Conservation (phyloP, 2,329 filamentous ascomycete species). For the Calonectria henricotiae region DNA sequence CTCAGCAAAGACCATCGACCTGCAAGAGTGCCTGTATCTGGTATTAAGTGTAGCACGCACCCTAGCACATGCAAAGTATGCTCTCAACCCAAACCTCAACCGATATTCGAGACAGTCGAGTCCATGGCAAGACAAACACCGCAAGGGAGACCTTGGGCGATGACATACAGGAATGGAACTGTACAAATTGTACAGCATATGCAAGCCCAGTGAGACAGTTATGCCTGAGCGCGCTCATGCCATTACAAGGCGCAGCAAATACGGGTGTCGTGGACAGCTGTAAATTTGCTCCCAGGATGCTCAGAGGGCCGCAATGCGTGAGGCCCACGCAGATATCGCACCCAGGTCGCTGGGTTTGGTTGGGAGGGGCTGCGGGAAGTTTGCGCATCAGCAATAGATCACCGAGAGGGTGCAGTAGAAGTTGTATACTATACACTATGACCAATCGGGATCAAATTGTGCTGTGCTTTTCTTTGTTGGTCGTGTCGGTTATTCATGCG, state of each 20-base stretch:
- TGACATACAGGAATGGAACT: slow-evolving; percentile 9
- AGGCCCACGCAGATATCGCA: slow-evolving; percentile 43
- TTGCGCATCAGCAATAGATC: slow-evolving; percentile 22
- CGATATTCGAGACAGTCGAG: slow-evolving; percentile 31
- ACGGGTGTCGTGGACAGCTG: slow-evolving; percentile 16
- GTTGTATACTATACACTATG: background rate
- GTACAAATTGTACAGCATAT: slow-evolving; percentile 12
- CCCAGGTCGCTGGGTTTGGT: slow-evolving; percentile 43
- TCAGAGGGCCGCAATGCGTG: slow-evolving; percentile 27
- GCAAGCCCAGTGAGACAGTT: background rate
- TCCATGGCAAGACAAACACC: background rate
- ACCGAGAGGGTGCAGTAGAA: background rate
- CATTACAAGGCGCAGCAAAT: slow-evolving; percentile 17
- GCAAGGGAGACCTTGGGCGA: slow-evolving; percentile 18
- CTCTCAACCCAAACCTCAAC: slow-evolving; percentile 22
- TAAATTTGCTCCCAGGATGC: slow-evolving; percentile 29
- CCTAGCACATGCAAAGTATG: background rate
- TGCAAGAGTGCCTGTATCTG: slow-evolving; percentile 24
- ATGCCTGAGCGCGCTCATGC: slow-evolving; percentile 25
- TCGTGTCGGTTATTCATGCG: slow-evolving; percentile 29
- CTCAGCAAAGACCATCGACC: slow-evolving; percentile 16
- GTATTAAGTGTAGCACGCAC: slow-evolving; percentile 1
- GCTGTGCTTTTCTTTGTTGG: slow-evolving; percentile 4
- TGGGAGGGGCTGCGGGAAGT: slow-evolving; percentile 37
- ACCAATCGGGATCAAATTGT: background rate